phyloP scores from a whole-genome alignment of 768 basidiomycete species.

The Podaxis carcinomalis region DNA sequence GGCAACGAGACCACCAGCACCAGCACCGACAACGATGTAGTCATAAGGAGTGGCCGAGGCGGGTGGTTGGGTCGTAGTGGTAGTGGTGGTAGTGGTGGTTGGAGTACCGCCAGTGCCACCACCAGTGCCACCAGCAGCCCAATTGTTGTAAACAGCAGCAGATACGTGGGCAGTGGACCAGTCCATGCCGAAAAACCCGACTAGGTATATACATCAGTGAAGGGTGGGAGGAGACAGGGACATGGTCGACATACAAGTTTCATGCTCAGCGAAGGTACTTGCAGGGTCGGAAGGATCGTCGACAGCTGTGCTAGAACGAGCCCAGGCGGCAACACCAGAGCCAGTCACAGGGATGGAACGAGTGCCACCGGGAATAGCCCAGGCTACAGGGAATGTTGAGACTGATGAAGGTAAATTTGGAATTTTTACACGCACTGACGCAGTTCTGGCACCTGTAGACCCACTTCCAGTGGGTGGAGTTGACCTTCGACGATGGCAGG shows the following conservation, averaged over 20 bases:
- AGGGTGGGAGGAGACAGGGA: neutral
- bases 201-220: conserved; percentile 22
- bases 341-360: conserved; percentile 31
- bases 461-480: conserved; percentile 64
- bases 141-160: conserved; percentile 40
- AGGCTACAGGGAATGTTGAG: conserved; percentile 21
- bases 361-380: conserved; percentile 32
- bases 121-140: conserved; percentile 46
- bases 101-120: conserved; percentile 17
- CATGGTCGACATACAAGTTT: conserved; percentile 40
- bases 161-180: conserved; percentile 44
- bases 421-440: conserved; percentile 37
- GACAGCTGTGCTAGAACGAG: conserved; percentile 36
- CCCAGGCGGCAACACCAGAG: conserved; percentile 49
- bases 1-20: conserved; percentile 53
- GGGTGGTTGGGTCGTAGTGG: conserved; percentile 30
- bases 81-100: conserved; percentile 17
- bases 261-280: conserved; percentile 52
- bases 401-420: neutral
- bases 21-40: conserved; percentile 55
- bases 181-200: conserved; percentile 56
- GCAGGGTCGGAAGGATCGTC: conserved; percentile 45
- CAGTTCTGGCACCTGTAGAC: conserved; percentile 67
- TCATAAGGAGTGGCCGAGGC: conserved; percentile 40
- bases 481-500: conserved; percentile 45